Evolutionary conservation across 2,329 filamentous ascomycete species (phyloP), one percentile per base, ranked within the genome.

Genomic region (Hysterium pulicare): DNA sequence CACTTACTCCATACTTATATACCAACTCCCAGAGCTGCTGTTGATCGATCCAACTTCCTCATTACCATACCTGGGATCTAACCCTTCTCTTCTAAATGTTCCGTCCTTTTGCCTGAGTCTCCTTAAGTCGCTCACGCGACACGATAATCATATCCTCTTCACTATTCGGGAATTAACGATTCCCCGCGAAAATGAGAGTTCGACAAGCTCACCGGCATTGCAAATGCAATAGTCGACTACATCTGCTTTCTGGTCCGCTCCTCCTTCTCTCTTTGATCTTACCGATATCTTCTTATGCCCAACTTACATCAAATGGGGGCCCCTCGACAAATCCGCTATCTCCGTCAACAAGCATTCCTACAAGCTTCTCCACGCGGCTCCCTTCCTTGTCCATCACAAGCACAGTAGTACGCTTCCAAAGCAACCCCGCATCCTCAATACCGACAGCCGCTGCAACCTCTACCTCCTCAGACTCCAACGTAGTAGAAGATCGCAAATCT

Each of bases 221-320:
- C 28, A 34, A 16, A 22, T 15, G 24, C 22, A 33, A 31, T 11
- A n/a, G 5, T 10, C 38, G 19, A 13, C 15, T 23, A 22, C 22
- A 33, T 23, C 17, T 39, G 17, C 28, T 41, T 13, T 39, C 41
- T 10, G 38, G 31, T 16, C 15, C 43, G 10, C 39, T 52, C 17
- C n/a, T 47, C 45, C 43, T 40, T 31, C 42, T 50, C 40, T 38
- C 19, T 21, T 13, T 45, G 9, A 37, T 48, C 33, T 22, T 46
- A 79, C 78, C 41, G 5, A 38, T 52, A 1, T 66, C 65, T 39
- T 56, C 41, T n/a, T 49, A 59, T 20, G 55, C 63, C 11, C 66
- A 66, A 15, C 61, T 65, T 1, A 54, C 59, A 7, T 70, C 66
- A 23, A 59, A 38, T 11, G 33, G 61, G 23, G 71, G 9, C 10